Evolutionary conservation across 2,329 filamentous ascomycete genomes (phyloP), one percentile per base, ranked within the genome.

Genomic region (Aspergillus jensenii): DNA sequence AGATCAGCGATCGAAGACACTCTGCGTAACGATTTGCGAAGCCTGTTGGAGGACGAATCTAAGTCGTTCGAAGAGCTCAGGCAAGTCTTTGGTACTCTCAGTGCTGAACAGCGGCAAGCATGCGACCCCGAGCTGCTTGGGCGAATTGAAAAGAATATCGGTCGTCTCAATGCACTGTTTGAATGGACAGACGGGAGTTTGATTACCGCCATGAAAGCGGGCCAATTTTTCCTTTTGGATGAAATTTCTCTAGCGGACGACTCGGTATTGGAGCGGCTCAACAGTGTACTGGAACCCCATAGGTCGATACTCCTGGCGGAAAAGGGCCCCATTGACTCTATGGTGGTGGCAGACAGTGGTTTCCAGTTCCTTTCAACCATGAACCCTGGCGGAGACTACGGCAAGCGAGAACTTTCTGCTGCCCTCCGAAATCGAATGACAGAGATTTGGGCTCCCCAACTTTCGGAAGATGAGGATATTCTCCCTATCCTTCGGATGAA

Each of bases 361-460:
- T 99, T 98, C 74, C 93, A 99, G 68, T 97, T 99, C 75, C 85
- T 99, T 59, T 93, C 95, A 3, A 99, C 95, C 0, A 99, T 99
- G 95, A 99, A 99, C 65, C 95, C 95, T 8, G 96, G 96, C 51
- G 95, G 96, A 46, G 95, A 99, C 71, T 99, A 98, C 72, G 95
- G 95, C 63, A 99, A 99, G 78, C 91, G 93, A 66, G 95, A 99
- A 73, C 83, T 99, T 12, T 99, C 95, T 1, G 95, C 95, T 3
- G 96, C 95, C 14, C 79, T 99, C 59, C 85, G 95, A 46, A 99
- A 99, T 72, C 90, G 95, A 59, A 96, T 99, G 72, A 99, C 95
- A 0, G 95, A 99, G 75, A 97, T 99, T 8, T 99, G 95, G 95
- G 95, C 98, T 0, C 92, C 95, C 1, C 85, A 93, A 1, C 79